A percentile compares a stretch with the other conserved stretches of the same genome.
phyloP scores from a whole-genome alignment of 140 eudicot genomes.

The Stevia rebaudiana region DNA sequence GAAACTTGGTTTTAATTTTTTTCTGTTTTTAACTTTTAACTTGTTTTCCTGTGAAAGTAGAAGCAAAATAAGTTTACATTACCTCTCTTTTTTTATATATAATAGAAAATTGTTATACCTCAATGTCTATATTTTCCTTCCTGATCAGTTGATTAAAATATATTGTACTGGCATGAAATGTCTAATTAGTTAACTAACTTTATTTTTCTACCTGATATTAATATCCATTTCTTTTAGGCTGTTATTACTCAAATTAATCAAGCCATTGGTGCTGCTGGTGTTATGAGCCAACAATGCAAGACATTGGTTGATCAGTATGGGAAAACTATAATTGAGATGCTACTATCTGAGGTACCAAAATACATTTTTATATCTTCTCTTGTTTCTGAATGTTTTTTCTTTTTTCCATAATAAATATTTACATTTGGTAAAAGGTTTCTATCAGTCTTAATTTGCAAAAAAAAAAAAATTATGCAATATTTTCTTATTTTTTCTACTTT shows the following conservation, averaged over 20 bases:
- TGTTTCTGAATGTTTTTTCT: constrained; percentile 9
- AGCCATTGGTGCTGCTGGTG: constrained; percentile 92
- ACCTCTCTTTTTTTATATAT: background rate
- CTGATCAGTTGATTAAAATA: background rate
- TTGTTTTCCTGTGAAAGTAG: background rate
- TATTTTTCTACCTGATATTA: background rate
- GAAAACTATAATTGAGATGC: constrained; percentile 57
- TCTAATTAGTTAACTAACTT: background rate
- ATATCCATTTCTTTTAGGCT: constrained; percentile 37
- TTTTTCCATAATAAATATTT: background rate
- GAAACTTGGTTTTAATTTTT: background rate
- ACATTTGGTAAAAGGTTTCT: background rate
- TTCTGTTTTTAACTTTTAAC: background rate
- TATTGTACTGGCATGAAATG: background rate
- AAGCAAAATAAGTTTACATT: background rate
- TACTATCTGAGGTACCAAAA: constrained; percentile 50
- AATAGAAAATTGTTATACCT: background rate
- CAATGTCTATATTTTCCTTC: background rate
- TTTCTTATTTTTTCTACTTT: background rate
- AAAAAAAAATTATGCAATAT: background rate
- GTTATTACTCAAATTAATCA: constrained; percentile 68
- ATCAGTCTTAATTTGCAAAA: constrained; percentile 2
- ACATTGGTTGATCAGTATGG: constrained; percentile 66
- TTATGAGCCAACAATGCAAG: constrained; percentile 84
- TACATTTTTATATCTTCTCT: background rate